phyloP scores from a whole-genome alignment of 148 eudicot genomes.

The Rhododendron williamsianum region DNA sequence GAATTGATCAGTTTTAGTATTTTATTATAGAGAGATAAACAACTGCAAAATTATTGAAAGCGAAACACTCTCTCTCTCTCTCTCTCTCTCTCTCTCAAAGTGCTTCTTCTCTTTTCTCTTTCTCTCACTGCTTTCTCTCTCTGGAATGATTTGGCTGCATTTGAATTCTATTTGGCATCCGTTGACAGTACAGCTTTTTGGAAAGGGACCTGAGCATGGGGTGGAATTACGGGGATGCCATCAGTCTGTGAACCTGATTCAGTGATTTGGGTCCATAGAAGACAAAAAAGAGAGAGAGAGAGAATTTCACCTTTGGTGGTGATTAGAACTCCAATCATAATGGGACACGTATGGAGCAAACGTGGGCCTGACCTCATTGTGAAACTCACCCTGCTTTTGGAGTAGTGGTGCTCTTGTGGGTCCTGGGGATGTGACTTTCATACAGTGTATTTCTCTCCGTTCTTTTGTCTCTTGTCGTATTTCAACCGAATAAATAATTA shows the following conservation, averaged over 20 bases:
- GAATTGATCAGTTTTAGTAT: conserved; percentile 2
- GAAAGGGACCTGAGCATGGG: not conserved
- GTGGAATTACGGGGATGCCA: not conserved
- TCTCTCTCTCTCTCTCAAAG: not conserved
- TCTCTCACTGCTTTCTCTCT: conserved; percentile 8
- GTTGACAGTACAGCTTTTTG: conserved; percentile 15
- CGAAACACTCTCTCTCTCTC: not conserved
- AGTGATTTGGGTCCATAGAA: not conserved
- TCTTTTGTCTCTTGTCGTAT: too few relatives aligned
- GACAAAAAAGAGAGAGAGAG: not conserved
- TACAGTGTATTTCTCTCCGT: too few relatives aligned
- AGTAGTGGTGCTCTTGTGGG: not conserved
- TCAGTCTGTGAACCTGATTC: not conserved
- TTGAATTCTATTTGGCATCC: conserved; percentile 32
- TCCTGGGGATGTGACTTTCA: not conserved
- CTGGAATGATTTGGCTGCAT: conserved; percentile 22
- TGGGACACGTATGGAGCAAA: not conserved
- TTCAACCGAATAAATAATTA: too few relatives aligned
- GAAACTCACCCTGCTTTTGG: not conserved
- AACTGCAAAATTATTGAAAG: not conserved
- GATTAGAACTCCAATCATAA: not conserved
- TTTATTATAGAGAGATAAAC: too few relatives aligned
- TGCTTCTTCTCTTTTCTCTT: not conserved
- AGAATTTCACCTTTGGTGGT: not conserved
- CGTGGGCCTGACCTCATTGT: not conserved